Percentiles rank a stretch among this genome's conserved stretches.
These are phyloP conservation scores for Sechiopsis laciniata DNA, from an alignment of 306 rosid genomes.

Conservation along the genomic window DNA sequence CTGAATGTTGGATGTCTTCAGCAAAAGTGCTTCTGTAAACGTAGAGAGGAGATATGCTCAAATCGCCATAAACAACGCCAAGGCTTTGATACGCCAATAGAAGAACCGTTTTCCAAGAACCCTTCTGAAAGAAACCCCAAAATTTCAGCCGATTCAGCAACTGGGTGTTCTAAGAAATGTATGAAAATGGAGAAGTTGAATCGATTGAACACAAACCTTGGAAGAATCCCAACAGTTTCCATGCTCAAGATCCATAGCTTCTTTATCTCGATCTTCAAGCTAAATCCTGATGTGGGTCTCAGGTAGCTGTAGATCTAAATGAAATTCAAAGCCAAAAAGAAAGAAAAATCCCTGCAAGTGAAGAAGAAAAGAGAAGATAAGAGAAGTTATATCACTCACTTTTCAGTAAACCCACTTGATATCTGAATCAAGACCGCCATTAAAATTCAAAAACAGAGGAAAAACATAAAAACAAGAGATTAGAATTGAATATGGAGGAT, in stretches of 20 bases:
- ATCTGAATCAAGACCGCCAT: background rate
- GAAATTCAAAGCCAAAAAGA: slow-evolving; percentile 31
- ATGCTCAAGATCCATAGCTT: slow-evolving; percentile 61
- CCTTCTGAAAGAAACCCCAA: slow-evolving; percentile 49
- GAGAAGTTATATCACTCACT: slow-evolving; percentile 4
- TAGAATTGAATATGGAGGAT: background rate
- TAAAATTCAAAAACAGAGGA: slow-evolving; percentile 1
- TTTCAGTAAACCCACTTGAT: background rate
- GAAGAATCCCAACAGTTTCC: slow-evolving; percentile 60
- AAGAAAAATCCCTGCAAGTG: background rate
- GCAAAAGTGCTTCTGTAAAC: slow-evolving; percentile 97
- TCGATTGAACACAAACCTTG: slow-evolving; percentile 52
- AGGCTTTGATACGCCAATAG: slow-evolving; percentile 95
- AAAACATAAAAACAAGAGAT: too few relatives aligned
- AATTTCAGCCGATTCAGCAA: background rate
- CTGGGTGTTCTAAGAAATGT: background rate
- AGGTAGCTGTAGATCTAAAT: slow-evolving; percentile 56
- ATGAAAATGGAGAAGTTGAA: background rate
- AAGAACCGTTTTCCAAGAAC: slow-evolving; percentile 73
- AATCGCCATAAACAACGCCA: slow-evolving; percentile 95
- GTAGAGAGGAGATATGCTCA: slow-evolving; percentile 91
- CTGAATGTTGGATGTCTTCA: slow-evolving; percentile 88
- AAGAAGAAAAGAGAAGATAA: background rate
- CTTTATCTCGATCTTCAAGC: slow-evolving; percentile 33
- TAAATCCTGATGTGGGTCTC: slow-evolving; percentile 26